Evolutionary conservation across 768 basidiomycete genomes (phyloP).

Genomic region (Cytidiella melzeri): DNA sequence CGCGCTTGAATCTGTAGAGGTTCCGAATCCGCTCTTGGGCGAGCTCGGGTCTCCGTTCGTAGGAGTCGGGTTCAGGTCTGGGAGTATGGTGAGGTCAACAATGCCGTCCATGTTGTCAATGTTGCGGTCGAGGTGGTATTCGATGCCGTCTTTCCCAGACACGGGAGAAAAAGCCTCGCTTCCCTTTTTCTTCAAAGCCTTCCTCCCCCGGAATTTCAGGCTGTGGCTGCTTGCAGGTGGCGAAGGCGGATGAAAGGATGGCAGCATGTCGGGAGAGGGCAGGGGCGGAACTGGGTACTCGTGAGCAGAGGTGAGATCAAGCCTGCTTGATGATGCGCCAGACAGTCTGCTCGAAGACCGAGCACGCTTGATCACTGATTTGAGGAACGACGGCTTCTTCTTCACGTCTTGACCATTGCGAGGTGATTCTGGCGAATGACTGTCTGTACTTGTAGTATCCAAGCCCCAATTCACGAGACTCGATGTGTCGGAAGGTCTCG

Average conservation of each 20-base stretch:
- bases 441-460: conserved; percentile 20
- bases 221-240: conserved; percentile 8
- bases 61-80: background rate
- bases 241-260: conserved; percentile 12
- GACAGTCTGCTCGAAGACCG: conserved; percentile 36
- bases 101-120: conserved; percentile 80
- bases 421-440: conserved; percentile 26
- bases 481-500: conserved; percentile 5
- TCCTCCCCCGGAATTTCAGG: background rate
- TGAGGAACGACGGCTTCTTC: conserved; percentile 38
- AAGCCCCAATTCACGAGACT: conserved; percentile 9
- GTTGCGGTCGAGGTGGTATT: conserved; percentile 58
- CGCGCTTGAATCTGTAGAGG: conserved; percentile 19
- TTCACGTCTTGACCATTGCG: conserved; percentile 32
- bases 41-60: conserved; percentile 27
- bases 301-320: conserved; percentile 27
- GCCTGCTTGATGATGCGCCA: conserved; percentile 24
- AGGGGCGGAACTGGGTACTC: conserved; percentile 27
- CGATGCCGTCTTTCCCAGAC: conserved; percentile 23
- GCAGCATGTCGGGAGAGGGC: conserved; percentile 17
- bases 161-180: conserved; percentile 22
- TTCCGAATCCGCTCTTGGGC: conserved; percentile 39
- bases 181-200: conserved; percentile 23
- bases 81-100: conserved; percentile 36
- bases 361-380: conserved; percentile 32